Percentiles rank a stretch among this genome's conserved stretches.
phyloP scores from a whole-genome alignment of 768 basidiomycete genomes.

The Russula sp. region DNA sequence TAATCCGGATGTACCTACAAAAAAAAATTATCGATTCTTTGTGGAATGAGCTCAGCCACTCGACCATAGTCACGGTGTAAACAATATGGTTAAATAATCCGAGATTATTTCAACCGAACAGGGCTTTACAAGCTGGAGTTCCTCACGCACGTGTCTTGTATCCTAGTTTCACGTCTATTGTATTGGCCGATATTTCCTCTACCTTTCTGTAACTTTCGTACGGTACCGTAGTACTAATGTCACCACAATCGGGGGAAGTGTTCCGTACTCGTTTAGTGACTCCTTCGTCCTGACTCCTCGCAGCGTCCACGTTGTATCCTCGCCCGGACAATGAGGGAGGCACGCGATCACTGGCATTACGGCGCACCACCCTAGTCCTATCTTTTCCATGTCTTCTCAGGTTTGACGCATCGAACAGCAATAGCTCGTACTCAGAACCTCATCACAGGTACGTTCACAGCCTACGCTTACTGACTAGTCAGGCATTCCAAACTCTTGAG shows the following conservation, averaged over 20 bases:
- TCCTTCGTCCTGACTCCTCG: background rate
- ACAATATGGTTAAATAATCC: no score
- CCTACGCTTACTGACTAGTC: background rate
- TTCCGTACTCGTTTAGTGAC: background rate
- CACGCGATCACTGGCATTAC: background rate
- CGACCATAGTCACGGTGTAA: no score
- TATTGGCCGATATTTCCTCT: background rate
- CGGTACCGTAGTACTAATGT: background rate
- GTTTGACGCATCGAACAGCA: background rate
- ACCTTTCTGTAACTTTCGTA: background rate
- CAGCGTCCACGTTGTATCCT: slow-evolving; percentile 6
- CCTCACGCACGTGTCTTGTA: background rate
- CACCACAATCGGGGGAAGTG: background rate
- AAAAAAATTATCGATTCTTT: no score
- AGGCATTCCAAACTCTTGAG: background rate
- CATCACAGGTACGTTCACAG: background rate
- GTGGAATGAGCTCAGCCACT: no score
- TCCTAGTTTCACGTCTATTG: background rate
- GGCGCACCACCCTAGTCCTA: background rate
- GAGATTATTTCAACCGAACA: no score
- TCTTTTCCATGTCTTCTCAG: background rate
- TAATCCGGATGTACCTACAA: no score
- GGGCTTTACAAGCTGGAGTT: background rate
- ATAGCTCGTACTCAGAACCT: background rate
- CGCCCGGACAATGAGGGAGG: slow-evolving; percentile 11